A percentile compares a stretch with the other conserved stretches of the same genome.
These are phyloP conservation scores for Scalesia atractyloides DNA, from an alignment of 129 eudicot species.

Conservation along the genomic window DNA sequence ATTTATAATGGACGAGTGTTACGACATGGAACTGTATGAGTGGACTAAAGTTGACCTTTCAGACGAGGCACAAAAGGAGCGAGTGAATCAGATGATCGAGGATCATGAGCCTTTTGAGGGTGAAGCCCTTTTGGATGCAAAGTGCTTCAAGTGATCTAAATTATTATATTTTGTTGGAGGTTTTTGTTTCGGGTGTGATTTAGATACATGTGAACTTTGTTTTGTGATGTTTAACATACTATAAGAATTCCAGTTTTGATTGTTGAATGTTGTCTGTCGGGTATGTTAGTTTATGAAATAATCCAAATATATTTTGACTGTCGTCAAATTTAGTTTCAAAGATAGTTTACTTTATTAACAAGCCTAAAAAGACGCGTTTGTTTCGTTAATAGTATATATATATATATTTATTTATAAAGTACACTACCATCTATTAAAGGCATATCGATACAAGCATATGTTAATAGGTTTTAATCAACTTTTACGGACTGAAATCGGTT, in stretches of 20 bases:
- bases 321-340: conserved; percentile 11
- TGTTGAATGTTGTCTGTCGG: not conserved
- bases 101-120: conserved; percentile 81
- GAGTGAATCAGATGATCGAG: conserved; percentile 76
- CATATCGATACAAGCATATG: no score
- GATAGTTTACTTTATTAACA: no score
- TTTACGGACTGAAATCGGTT: no score
- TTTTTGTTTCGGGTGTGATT: conserved; percentile 13
- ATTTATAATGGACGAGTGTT: conserved; percentile 75
- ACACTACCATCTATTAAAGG: no score
- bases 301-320: conserved; percentile 34
- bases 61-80: conserved; percentile 73
- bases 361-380: no score
- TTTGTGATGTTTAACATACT: conserved; percentile 13
- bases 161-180: not conserved
- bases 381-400: no score
- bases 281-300: conserved; percentile 28
- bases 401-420: no score
- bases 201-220: conserved; percentile 27
- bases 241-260: conserved; percentile 12
- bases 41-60: conserved; percentile 70
- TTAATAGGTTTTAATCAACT: no score
- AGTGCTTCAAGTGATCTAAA: conserved; percentile 65
- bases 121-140: conserved; percentile 67
- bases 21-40: conserved; percentile 74